Evolutionary conservation across 495 filamentous ascomycete species (phyloP).

Genomic region (Penicillium tannophilum): DNA sequence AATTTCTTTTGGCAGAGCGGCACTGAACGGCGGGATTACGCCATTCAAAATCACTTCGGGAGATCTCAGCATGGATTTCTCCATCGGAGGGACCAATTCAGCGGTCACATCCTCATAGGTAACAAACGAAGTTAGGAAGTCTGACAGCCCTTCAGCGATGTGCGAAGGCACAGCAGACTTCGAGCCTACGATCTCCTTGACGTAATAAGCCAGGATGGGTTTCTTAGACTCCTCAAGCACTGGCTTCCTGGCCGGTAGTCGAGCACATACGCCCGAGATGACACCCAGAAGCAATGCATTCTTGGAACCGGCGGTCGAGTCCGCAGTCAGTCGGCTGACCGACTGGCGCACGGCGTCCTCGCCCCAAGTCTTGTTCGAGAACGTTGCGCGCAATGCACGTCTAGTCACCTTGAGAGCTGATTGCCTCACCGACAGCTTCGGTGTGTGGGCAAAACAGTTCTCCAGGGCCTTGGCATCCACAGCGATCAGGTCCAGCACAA

Average conservation of each 20-base stretch:
- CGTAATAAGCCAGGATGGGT: conserved; percentile 75
- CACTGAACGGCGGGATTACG: conserved; percentile 69
- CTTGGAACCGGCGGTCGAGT: conserved; percentile 58
- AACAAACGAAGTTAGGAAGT: conserved; percentile 82
- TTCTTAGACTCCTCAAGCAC: conserved; percentile 65
- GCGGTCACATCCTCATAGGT: conserved; percentile 71
- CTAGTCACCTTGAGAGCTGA: conserved; percentile 73
- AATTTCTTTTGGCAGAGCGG: conserved; percentile 64
- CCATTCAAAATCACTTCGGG: conserved; percentile 86
- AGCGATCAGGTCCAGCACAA: conserved; percentile 62
- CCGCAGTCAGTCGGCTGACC: conserved; percentile 66
- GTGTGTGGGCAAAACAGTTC: conserved; percentile 65
- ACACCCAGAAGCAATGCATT: conserved; percentile 80
- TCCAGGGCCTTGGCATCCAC: conserved; percentile 72
- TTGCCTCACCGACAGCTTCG: conserved; percentile 59
- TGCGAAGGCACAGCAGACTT: conserved; percentile 69
- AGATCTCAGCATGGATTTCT: conserved; percentile 84
- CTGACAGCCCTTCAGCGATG: conserved; percentile 69
- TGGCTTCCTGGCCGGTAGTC: conserved; percentile 58
- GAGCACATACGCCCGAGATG: conserved; percentile 80
- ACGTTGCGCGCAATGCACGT: conserved; percentile 70
- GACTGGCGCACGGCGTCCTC: conserved; percentile 63
- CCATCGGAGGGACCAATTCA: conserved; percentile 77
- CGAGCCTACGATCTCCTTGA: conserved; percentile 82
- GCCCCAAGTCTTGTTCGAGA: conserved; percentile 57